phyloP scores from a whole-genome alignment of 495 filamentous ascomycete species.

The Aspergillus hancockii region DNA sequence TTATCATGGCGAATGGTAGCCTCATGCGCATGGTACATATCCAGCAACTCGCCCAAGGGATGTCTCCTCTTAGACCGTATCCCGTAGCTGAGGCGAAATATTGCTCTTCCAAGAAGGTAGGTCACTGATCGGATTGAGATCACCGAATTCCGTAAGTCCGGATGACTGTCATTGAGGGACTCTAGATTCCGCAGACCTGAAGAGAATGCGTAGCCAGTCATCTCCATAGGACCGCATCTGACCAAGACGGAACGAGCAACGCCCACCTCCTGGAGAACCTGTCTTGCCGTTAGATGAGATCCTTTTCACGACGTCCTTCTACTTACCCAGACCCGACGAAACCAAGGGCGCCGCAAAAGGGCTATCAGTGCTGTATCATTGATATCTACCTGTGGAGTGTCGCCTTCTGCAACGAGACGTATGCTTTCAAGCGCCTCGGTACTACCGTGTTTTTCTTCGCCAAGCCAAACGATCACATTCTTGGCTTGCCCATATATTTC shows the following conservation, averaged over 20 bases:
- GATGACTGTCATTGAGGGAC: background rate
- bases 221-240: constrained; percentile 25
- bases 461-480: constrained; percentile 13
- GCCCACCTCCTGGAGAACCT: constrained; percentile 37
- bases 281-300: background rate
- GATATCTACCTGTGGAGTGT: background rate
- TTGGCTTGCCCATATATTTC: constrained; percentile 3
- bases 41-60: constrained; percentile 33
- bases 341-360: constrained; percentile 26
- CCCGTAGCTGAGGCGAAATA: constrained; percentile 24
- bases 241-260: constrained; percentile 27
- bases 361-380: constrained; percentile 16
- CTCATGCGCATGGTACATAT: constrained; percentile 33
- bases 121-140: constrained; percentile 19
- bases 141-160: background rate
- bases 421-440: background rate
- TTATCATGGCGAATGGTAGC: constrained; percentile 34
- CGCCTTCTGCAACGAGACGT: background rate
- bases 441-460: background rate
- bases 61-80: constrained; percentile 10
- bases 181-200: constrained; percentile 10
- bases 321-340: constrained; percentile 34
- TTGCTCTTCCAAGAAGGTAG: constrained; percentile 28
- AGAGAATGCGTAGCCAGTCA: constrained; percentile 26
- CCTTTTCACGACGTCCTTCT: background rate